A percentile compares a stretch with the other conserved stretches of the same genome.
These are phyloP conservation scores for Serpula lacrymans DNA, from an alignment of 768 basidiomycete species.

Conservation along the genomic window DNA sequence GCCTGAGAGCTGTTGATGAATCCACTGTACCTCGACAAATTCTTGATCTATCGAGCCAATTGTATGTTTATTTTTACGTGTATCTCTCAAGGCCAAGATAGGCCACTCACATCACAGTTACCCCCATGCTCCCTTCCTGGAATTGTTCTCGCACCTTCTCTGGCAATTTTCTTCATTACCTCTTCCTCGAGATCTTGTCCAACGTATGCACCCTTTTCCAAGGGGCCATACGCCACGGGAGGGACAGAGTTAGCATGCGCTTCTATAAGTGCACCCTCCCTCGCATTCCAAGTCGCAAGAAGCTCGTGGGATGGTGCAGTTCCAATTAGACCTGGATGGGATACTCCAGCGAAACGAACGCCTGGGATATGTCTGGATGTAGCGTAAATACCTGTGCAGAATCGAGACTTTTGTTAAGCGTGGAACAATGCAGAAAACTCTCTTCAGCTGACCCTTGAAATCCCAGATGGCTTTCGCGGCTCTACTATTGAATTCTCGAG, in stretches of 20 bases:
- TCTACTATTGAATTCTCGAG: constrained; percentile 63
- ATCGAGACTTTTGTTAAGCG: neutral
- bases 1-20: neutral
- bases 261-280: constrained; percentile 63
- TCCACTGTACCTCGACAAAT: constrained; percentile 55
- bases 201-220: constrained; percentile 58
- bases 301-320: constrained; percentile 74
- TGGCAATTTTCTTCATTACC: constrained; percentile 49
- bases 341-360: constrained; percentile 74
- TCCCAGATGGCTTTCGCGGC: constrained; percentile 84
- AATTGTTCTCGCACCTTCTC: constrained; percentile 70
- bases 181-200: constrained; percentile 57
- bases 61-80: too few relatives aligned
- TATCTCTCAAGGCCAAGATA: too few relatives aligned
- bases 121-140: constrained; percentile 81
- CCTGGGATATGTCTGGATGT: constrained; percentile 76
- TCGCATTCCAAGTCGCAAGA: constrained; percentile 70
- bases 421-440: neutral
- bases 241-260: constrained; percentile 50
- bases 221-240: constrained; percentile 64
- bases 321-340: constrained; percentile 74
- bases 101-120: constrained; percentile 58
- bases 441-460: constrained; percentile 48
- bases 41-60: constrained; percentile 55
- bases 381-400: constrained; percentile 56